These are phyloP conservation scores for Raffaelea arxii DNA, from an alignment of 2,329 filamentous ascomycete species.

Conservation along the genomic window DNA sequence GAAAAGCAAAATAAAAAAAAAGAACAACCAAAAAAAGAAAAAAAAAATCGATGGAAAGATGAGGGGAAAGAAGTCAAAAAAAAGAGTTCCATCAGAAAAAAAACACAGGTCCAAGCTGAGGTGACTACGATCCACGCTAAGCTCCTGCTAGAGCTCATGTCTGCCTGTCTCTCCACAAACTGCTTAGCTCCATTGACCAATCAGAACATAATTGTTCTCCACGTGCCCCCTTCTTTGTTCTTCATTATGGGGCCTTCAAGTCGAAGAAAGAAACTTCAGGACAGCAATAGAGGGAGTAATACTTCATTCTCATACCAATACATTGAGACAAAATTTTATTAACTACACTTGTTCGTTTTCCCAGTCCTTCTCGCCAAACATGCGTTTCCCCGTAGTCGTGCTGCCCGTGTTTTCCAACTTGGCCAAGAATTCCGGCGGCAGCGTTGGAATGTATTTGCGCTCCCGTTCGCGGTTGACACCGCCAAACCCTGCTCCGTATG, in stretches of 20 bases:
- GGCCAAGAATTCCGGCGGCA: slow-evolving; percentile 84
- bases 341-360: slow-evolving; percentile 51
- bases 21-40: background rate
- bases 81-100: background rate
- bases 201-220: background rate
- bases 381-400: slow-evolving; percentile 31
- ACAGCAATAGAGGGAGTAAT: too few species aligned
- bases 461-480: slow-evolving; percentile 86
- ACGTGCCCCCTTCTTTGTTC: background rate
- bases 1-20: background rate
- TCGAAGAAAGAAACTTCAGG: too few species aligned
- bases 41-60: background rate
- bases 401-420: slow-evolving; percentile 60
- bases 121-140: slow-evolving; percentile 1
- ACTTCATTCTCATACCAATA: slow-evolving; percentile 96
- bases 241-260: too few species aligned
- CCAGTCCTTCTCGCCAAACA: slow-evolving; percentile 57
- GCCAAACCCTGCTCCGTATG: slow-evolving; percentile 89
- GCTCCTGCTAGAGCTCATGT: slow-evolving; percentile 5
- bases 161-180: too few species aligned
- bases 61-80: background rate
- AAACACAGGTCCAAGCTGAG: background rate
- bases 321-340: slow-evolving; percentile 68
- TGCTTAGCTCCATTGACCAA: slow-evolving; percentile 8
- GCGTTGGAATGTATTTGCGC: slow-evolving; percentile 89